A percentile compares a stretch with the other conserved stretches of the same genome.
These are phyloP conservation scores for Zelonia costaricensis DNA, from an alignment of 208 protist species.

Conservation along the genomic window DNA sequence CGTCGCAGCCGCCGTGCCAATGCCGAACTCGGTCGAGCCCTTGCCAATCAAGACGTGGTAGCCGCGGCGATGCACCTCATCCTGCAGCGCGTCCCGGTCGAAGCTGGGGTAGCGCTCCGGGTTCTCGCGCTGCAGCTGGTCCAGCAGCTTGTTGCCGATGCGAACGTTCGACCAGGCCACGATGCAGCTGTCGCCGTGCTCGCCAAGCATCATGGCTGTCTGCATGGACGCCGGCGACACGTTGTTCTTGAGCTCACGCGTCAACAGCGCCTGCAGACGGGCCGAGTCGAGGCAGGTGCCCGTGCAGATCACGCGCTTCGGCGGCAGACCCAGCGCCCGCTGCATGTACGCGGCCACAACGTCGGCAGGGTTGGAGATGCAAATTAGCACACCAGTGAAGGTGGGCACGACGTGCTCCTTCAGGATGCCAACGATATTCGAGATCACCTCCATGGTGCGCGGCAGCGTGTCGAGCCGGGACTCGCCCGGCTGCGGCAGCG, in stretches of 20 bases:
- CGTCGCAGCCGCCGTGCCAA: slow-evolving; percentile 34
- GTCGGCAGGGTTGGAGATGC: slow-evolving; percentile 50
- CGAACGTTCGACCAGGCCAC: slow-evolving; percentile 40
- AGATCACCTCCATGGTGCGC: slow-evolving; percentile 39
- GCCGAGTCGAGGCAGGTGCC: slow-evolving; percentile 49
- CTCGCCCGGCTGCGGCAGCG: slow-evolving; percentile 32
- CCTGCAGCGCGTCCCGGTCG: slow-evolving; percentile 36
- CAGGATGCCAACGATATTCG: slow-evolving; percentile 31
- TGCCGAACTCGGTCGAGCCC: slow-evolving; percentile 56
- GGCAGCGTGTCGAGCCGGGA: slow-evolving; percentile 39
- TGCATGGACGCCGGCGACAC: slow-evolving; percentile 37
- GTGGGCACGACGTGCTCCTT: slow-evolving; percentile 29
- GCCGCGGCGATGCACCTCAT: slow-evolving; percentile 41
- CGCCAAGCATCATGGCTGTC: slow-evolving; percentile 54
- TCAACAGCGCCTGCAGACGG: slow-evolving; percentile 37
- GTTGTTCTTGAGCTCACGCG: slow-evolving; percentile 30
- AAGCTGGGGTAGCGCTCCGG: slow-evolving; percentile 44
- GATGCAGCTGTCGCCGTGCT: slow-evolving; percentile 55
- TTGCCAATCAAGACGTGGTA: slow-evolving; percentile 46
- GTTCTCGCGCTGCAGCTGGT: slow-evolving; percentile 36
- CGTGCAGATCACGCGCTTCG: slow-evolving; percentile 45
- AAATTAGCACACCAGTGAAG: slow-evolving; percentile 42
- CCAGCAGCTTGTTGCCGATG: slow-evolving; percentile 40
- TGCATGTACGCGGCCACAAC: slow-evolving; percentile 45
- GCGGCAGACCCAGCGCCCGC: slow-evolving; percentile 33